Base-by-base conservation (phyloP, 257 asterid genomes). In the Galeopsis tetrahit region DNA sequence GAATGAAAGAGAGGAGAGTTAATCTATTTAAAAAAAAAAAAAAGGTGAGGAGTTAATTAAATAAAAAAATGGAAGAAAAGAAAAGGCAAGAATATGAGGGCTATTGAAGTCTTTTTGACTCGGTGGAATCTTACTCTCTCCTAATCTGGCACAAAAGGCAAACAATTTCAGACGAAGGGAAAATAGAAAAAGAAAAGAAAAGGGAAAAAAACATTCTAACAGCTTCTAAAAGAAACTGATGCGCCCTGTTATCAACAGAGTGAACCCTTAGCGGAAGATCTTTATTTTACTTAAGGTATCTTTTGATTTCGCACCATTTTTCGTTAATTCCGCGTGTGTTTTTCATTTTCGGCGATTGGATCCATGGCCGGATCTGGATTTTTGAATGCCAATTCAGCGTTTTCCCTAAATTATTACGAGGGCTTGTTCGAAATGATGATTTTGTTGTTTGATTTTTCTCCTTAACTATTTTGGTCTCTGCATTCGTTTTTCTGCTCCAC, bases 71-170 rank as follows among this genome's bases (percentile, higher is more conserved):
- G 5, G 1, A 3, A 36, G 28, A 21, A 21, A 21, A 21, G 28
- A 21, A 21, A 21, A 21, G 28, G 28, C 28, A 21, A 21, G 28
- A 21, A 21, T 21, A 21, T 36, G 34, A 35, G 75, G 84, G 82
- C 8, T 40, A 56, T 75, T 49, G 31, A n/a, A 10, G 80, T 77
- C 74, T 49, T 77, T 77, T 80, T 69, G 32, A 31, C 49, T n/a
- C 42, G 57, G 32, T 1, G 34, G 85, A 80, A 83, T 72, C 83
- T 58, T 57, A 78, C 83, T 83, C 76, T 77, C 77, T 68, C 79
- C 79, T 65, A 68, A 63, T 82, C 76, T 77, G 76, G 17, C 5
- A 49, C 0, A 14, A 49, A 49, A 5, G 4, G 17, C 69, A 13
- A 0, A 75, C 77, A 61, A 70, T 73, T 76, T 72, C 80, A 21